phyloP scores from a whole-genome alignment of 345 rosid species.

The Salix suchowensis region DNA sequence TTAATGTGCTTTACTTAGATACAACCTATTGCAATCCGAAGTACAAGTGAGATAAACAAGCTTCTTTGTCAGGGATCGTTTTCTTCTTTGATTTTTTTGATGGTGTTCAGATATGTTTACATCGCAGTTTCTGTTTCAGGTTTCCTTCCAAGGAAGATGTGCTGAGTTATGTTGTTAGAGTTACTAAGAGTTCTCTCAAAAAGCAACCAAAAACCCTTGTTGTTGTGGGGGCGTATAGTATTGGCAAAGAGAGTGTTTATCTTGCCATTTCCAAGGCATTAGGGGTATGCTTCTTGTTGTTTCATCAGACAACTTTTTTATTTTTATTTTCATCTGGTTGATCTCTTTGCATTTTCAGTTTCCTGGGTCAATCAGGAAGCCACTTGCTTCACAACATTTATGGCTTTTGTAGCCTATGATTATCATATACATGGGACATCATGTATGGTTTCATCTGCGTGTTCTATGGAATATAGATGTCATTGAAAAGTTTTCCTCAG shows the following conservation, averaged over 20 bases:
- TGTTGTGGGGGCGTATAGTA: conserved; percentile 79
- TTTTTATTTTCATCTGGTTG: background rate
- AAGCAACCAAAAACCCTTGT: conserved; percentile 65
- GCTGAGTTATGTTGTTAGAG: conserved; percentile 46
- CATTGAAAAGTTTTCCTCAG: background rate
- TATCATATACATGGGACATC: background rate
- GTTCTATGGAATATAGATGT: background rate
- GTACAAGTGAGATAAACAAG: conserved; percentile 43
- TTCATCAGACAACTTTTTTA: background rate
- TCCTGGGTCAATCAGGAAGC: background rate
- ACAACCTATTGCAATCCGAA: conserved; percentile 79
- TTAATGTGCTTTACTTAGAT: conserved; percentile 65
- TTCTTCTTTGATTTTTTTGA: background rate
- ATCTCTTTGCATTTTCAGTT: background rate
- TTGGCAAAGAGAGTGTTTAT: conserved; percentile 77
- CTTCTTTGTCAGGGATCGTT: no score
- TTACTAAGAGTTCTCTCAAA: conserved; percentile 48
- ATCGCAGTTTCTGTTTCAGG: conserved; percentile 33
- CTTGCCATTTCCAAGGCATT: conserved; percentile 69
- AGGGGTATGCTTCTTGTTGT: conserved; percentile 39
- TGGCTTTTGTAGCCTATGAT: background rate
- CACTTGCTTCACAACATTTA: background rate
- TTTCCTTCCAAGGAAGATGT: conserved; percentile 75
- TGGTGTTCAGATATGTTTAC: background rate
- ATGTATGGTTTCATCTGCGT: background rate